Evolutionary conservation across 2,329 filamentous ascomycete genomes (phyloP).

Genomic region (Coleophoma crateriformis): DNA sequence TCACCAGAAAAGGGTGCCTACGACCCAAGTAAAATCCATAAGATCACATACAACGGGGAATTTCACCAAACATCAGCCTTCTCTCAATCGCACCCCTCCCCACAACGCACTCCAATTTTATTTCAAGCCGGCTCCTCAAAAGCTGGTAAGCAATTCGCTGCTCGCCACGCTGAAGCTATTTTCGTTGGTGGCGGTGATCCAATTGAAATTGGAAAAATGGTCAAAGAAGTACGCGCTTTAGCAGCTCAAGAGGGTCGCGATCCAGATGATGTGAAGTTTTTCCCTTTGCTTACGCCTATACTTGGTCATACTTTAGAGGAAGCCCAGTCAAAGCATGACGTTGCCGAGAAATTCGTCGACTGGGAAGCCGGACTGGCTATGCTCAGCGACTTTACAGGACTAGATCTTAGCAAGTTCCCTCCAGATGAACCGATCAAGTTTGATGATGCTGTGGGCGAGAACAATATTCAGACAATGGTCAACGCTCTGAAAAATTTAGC

Average conservation of each 20-base stretch:
- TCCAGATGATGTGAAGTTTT: constrained; percentile 54
- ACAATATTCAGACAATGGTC: neutral
- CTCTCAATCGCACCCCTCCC: constrained; percentile 57
- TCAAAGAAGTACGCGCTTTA: constrained; percentile 54
- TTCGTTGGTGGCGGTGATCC: constrained; percentile 62
- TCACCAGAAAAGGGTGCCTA: constrained; percentile 55
- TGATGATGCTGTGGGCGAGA: neutral
- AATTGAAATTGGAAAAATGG: constrained; percentile 49
- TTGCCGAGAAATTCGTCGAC: constrained; percentile 53
- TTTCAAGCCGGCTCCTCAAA: constrained; percentile 63
- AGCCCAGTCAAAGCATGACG: constrained; percentile 54
- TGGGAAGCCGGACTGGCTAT: constrained; percentile 60
- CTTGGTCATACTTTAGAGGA: constrained; percentile 59
- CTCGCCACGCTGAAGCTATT: constrained; percentile 63
- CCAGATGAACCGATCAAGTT: neutral
- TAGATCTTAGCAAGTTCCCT: constrained; percentile 49
- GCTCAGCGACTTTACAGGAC: constrained; percentile 68
- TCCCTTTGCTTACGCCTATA: constrained; percentile 59
- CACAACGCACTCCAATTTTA: constrained; percentile 61
- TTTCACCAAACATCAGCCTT: constrained; percentile 57
- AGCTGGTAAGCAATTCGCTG: constrained; percentile 59
- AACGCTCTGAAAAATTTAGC: neutral
- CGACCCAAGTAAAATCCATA: constrained; percentile 47
- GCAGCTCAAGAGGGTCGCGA: constrained; percentile 48
- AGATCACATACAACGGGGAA: constrained; percentile 59